A percentile compares a stretch with the other conserved stretches of the same genome.
These are phyloP conservation scores for Kurtzmaniella quercitrusa DNA, from an alignment of 1,139 yeast species.

Conservation along the genomic window DNA sequence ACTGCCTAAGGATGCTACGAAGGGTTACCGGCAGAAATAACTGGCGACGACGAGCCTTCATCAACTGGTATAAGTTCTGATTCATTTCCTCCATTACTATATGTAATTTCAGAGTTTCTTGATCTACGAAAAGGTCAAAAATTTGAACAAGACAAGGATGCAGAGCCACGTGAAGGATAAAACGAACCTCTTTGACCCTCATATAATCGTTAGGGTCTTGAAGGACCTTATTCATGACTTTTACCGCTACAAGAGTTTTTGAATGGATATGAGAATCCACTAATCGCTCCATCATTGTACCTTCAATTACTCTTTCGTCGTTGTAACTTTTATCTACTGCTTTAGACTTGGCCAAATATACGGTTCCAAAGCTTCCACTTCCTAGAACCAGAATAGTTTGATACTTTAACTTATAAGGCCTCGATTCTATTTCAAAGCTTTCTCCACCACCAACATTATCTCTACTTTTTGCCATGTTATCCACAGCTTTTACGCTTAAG, in stretches of 20 bases:
- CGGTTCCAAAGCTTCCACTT: conserved; percentile 76
- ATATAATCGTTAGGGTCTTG: conserved; percentile 52
- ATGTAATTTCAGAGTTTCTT: conserved; percentile 52
- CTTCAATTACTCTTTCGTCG: conserved; percentile 15
- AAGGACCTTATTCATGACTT: conserved; percentile 63
- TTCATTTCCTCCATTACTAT: conserved; percentile 90
- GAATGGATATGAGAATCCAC: conserved; percentile 19
- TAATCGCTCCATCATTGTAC: conserved; percentile 51
- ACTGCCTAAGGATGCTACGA: conserved; percentile 63
- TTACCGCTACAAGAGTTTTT: conserved; percentile 69
- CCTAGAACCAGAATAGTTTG: conserved; percentile 55
- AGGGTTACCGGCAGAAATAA: conserved; percentile 56
- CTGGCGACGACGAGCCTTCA: conserved; percentile 50
- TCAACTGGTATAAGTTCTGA: conserved; percentile 71
- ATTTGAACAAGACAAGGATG: conserved; percentile 72
- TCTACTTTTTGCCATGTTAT: conserved; percentile 11
- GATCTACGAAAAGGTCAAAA: conserved; percentile 75
- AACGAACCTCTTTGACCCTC: conserved; percentile 68
- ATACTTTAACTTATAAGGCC: conserved; percentile 42
- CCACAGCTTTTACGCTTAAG: not conserved
- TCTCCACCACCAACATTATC: conserved; percentile 23
- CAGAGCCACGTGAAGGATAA: conserved; percentile 65
- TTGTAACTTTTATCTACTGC: conserved; percentile 6
- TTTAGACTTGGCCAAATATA: conserved; percentile 44
- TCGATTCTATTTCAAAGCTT: conserved; percentile 23